These are phyloP conservation scores for Aspergillus melleus DNA, from an alignment of 2,329 filamentous ascomycete species.

Conservation along the genomic window DNA sequence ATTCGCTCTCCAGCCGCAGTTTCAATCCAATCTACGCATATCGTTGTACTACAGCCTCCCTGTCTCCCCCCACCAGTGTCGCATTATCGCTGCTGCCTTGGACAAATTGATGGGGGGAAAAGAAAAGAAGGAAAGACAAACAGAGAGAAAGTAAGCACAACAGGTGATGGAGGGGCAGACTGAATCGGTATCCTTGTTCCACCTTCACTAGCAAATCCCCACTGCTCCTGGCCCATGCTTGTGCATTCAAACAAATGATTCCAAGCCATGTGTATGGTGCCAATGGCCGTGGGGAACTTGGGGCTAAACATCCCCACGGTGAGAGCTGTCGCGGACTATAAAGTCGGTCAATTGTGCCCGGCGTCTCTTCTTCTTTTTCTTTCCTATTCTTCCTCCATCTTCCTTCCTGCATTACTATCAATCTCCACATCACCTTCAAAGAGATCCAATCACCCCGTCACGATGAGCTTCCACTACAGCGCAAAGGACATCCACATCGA, in stretches of 20 bases:
- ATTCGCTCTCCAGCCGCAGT: not conserved
- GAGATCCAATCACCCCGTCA: not conserved
- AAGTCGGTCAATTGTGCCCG: not conserved
- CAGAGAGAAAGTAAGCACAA: no score
- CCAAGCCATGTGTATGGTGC: conserved; percentile 8
- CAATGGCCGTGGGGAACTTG: not conserved
- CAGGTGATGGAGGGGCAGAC: not conserved
- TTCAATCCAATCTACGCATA: conserved; percentile 1
- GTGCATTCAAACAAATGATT: conserved; percentile 6
- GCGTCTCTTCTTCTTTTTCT: not conserved
- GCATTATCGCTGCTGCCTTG: conserved; percentile 5
- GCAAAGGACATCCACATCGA: conserved; percentile 18
- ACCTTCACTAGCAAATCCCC: not conserved
- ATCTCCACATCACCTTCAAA: not conserved
- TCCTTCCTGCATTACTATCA: not conserved
- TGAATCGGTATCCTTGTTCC: not conserved
- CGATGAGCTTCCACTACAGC: conserved; percentile 22
- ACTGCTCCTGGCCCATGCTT: not conserved
- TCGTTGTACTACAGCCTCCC: not conserved
- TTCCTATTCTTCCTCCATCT: not conserved
- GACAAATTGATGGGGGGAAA: not conserved
- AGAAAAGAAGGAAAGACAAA: not conserved
- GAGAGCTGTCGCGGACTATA: conserved; percentile 3
- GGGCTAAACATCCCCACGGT: not conserved
- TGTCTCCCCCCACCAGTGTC: not conserved